Base-by-base conservation (phyloP, 116 monocot genomes). In the Dioscorea cayenensis region DNA sequence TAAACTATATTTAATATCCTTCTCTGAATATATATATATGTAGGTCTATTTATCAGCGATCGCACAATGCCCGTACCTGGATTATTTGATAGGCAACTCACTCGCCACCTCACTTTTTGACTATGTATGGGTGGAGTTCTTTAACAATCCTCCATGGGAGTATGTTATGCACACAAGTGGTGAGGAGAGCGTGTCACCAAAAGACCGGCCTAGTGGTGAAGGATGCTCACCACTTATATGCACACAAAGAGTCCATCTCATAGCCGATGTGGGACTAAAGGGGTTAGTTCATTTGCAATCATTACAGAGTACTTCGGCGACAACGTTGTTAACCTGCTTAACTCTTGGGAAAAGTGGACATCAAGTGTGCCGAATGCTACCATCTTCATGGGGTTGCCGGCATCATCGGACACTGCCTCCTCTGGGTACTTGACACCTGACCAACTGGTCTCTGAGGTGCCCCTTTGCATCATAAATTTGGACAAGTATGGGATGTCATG, bases 51-150 rank as follows among this genome's bases (percentile, higher is more conserved):
- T 69, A 8, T 36, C 78, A 1, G 89, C 86, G 5, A 86, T 83
- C 35, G 86, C 86, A 14, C 83, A 86, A 83, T 90, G 86, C 74
- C 86, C 76, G 7, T 84, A 61, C 77, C 90, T 81, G 1, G 90
- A 90, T 43, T 23, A 36, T 2, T 6, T 17, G 23, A 21, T 80
- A 3, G 51, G 64, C 13, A 51, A 28, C 0, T 80, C 83, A 11
- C 63, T 87, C 17, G 14, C 9, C 28, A 84, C 86, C 8, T 83
- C 86, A 37, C 63, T 90, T 20, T 90, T 90, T 72, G 86, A 90
- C 77, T 79, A 68, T 63, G 81, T 90, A 8, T 89, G 89, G 89
- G 77, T 89, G 22, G 83, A 89, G 66, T 89, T 85, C 81, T 89
- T 85, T 78, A 83, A 85, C 78, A 89, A 89, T 71, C 71, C n/a